Conservation (phyloP, 768 basidiomycete species). For the Boletellus ananiceps region DNA sequence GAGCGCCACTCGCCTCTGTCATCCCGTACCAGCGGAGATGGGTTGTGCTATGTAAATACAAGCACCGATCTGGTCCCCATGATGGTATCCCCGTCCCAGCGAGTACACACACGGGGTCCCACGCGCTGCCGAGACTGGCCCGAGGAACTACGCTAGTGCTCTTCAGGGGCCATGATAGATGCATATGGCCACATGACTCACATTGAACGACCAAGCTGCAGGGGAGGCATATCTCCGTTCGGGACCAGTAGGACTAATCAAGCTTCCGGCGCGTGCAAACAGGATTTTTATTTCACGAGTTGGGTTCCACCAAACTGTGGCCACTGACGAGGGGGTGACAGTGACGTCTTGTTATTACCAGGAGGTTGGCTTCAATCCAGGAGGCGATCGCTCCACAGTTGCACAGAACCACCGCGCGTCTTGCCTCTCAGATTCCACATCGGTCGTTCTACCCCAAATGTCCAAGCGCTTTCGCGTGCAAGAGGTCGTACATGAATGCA, state of each 20-base stretch:
- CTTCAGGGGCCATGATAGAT: neutral
- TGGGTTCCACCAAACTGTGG: neutral
- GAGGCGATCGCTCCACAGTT: neutral
- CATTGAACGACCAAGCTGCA: neutral
- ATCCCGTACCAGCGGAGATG: conserved; percentile 14
- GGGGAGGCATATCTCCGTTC: conserved; percentile 1
- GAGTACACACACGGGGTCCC: conserved; percentile 7
- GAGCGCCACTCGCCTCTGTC: conserved; percentile 20
- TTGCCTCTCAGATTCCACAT: neutral
- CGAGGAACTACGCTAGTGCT: neutral
- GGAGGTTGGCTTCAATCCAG: neutral
- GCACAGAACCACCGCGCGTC: neutral
- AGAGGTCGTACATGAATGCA: neutral
- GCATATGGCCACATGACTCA: conserved; percentile 1
- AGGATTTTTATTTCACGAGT: neutral
- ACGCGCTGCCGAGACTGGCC: conserved; percentile 18
- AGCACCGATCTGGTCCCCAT: conserved; percentile 6
- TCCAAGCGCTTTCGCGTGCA: neutral
- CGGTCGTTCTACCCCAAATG: neutral
- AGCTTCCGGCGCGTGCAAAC: neutral
- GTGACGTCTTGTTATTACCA: neutral
- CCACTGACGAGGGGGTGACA: neutral
- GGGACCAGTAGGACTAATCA: conserved; percentile 5
- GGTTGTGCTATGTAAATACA: neutral
- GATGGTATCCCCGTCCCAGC: conserved; percentile 5